phyloP scores from a whole-genome alignment of 768 basidiomycete species.

The Leucosporidium scottii region DNA sequence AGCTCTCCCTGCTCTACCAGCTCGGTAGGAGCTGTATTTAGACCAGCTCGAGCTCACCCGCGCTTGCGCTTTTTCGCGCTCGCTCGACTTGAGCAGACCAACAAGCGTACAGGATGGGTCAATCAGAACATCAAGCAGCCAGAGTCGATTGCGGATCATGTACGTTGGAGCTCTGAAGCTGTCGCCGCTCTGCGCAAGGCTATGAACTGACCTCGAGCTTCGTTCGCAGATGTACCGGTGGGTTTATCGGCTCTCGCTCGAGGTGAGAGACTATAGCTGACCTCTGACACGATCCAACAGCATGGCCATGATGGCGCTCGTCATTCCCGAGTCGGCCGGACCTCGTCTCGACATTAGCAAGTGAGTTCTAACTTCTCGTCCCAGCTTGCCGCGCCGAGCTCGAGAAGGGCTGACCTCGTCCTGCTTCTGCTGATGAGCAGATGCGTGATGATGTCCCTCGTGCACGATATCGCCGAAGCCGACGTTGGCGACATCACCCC shows the following conservation, averaged over 20 bases:
- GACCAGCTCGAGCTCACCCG: too few relatives aligned
- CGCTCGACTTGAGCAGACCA: slow-evolving; percentile 59
- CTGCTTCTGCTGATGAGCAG: slow-evolving; percentile 40
- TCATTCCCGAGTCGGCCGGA: slow-evolving; percentile 58
- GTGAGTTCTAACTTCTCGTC: slow-evolving; percentile 50
- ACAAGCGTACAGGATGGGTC: slow-evolving; percentile 93
- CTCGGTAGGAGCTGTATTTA: too few relatives aligned
- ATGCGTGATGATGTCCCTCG: slow-evolving; percentile 81
- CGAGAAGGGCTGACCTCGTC: background rate
- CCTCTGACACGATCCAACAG: slow-evolving; percentile 40
- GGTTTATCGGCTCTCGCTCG: background rate
- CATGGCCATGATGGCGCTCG: slow-evolving; percentile 91
- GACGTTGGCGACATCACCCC: slow-evolving; percentile 91
- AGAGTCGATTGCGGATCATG: slow-evolving; percentile 62
- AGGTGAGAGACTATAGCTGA: background rate
- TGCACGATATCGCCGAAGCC: slow-evolving; percentile 95
- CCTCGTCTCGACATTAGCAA: slow-evolving; percentile 58
- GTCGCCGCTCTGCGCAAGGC: too few relatives aligned
- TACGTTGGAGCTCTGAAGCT: too few relatives aligned
- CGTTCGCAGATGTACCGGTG: slow-evolving; percentile 61
- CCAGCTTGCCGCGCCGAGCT: slow-evolving; percentile 6
- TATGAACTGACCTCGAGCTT: too few relatives aligned
- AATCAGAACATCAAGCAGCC: slow-evolving; percentile 58
- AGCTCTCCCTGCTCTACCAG: background rate
- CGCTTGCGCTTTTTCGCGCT: too few relatives aligned